Conservation (phyloP, 306 rosid species). For the Vigna reflexopilosa region DNA sequence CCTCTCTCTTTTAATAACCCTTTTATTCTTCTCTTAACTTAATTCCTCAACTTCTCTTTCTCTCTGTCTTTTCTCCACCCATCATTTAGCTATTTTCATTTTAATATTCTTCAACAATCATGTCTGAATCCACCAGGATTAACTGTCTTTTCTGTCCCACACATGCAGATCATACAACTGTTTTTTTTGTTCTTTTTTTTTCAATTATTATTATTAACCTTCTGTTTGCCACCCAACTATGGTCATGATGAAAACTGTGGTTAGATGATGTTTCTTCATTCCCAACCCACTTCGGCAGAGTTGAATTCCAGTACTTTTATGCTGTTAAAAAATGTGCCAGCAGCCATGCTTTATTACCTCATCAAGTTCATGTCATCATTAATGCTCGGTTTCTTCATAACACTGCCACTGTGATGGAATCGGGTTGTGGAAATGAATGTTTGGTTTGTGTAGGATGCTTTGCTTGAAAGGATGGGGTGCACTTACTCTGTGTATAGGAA, state of each 20-base stretch:
- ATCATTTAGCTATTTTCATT: constrained; percentile 11
- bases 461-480: constrained; percentile 78
- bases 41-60: constrained; percentile 34
- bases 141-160: constrained; percentile 47
- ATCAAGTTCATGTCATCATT: constrained; percentile 35
- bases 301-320: constrained; percentile 35
- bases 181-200: neutral
- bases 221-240: neutral
- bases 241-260: constrained; percentile 31
- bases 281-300: constrained; percentile 18
- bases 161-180: constrained; percentile 41
- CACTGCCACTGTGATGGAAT: constrained; percentile 35
- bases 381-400: neutral
- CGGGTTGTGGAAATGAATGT: constrained; percentile 43
- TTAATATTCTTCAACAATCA: constrained; percentile 37
- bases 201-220: neutral
- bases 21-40: constrained; percentile 29
- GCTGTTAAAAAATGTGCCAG: constrained; percentile 33
- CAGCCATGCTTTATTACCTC: constrained; percentile 28
- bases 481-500: constrained; percentile 75
- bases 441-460: constrained; percentile 64
- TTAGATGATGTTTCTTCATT: constrained; percentile 36
- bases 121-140: constrained; percentile 50
- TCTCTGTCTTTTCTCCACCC: neutral
- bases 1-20: constrained; percentile 32